Evolutionary conservation across 2,329 filamentous ascomycete genomes (phyloP).

Genomic region (Cyphellophora europaea): DNA sequence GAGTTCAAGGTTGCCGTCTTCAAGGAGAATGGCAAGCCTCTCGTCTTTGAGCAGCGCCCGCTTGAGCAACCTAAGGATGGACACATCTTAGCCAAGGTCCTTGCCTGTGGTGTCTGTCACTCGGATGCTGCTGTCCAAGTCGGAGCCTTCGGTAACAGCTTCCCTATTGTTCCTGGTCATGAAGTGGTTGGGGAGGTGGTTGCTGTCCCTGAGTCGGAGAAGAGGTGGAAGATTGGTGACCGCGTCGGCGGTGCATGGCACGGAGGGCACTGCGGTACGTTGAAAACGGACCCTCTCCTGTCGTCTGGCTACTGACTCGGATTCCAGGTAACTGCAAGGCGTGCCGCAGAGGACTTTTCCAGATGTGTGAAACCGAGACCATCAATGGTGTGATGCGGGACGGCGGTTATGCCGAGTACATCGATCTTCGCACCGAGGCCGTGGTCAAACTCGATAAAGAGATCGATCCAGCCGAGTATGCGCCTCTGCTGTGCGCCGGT

Average conservation of each 20-base stretch:
- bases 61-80: slow-evolving; percentile 47
- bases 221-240: slow-evolving; percentile 53
- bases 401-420: slow-evolving; percentile 65
- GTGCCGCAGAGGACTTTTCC: slow-evolving; percentile 57
- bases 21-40: slow-evolving; percentile 40
- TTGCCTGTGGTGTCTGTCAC: slow-evolving; percentile 57
- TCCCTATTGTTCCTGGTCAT: slow-evolving; percentile 58
- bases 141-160: slow-evolving; percentile 57
- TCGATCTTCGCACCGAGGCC: slow-evolving; percentile 27
- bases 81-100: slow-evolving; percentile 56
- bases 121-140: slow-evolving; percentile 49
- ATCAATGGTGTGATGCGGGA: slow-evolving; percentile 52
- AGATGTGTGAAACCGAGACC: slow-evolving; percentile 61
- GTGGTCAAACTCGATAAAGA: slow-evolving; percentile 37
- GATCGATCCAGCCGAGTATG: slow-evolving; percentile 35
- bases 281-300: neutral
- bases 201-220: slow-evolving; percentile 30
- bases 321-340: slow-evolving; percentile 47
- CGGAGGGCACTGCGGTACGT: slow-evolving; percentile 39
- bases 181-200: slow-evolving; percentile 50
- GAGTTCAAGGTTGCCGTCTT: slow-evolving; percentile 60
- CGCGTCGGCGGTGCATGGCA: slow-evolving; percentile 59
- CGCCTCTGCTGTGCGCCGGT: slow-evolving; percentile 40
- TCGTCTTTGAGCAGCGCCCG: slow-evolving; percentile 50
- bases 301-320: neutral